A percentile compares a stretch with the other conserved stretches of the same genome.
Conservation (phyloP, 73 alveolate species). For the Paramecium biaurelia region DNA sequence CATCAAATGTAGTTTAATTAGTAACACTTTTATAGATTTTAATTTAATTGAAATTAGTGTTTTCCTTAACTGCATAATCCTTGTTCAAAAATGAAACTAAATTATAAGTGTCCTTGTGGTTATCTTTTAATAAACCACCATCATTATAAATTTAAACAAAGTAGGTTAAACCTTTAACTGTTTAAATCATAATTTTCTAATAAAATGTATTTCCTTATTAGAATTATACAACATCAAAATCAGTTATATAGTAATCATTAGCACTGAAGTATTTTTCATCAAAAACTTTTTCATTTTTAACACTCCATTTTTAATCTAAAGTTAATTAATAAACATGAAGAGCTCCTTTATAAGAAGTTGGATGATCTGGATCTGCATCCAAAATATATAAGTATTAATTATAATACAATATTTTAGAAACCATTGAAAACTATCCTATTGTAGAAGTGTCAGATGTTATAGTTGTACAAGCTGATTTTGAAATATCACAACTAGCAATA, state of each 20-base stretch:
- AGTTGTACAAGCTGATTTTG: neutral
- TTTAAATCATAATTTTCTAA: neutral
- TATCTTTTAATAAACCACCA: neutral
- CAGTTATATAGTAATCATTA: neutral
- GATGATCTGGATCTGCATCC: neutral
- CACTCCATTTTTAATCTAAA: neutral
- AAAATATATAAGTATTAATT: neutral
- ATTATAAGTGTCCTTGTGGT: neutral
- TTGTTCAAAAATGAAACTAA: neutral
- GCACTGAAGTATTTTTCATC: neutral
- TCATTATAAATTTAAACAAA: neutral
- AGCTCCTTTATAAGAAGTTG: neutral
- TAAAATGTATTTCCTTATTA: neutral
- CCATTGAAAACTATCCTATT: neutral
- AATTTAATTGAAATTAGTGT: neutral
- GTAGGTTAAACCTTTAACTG: neutral
- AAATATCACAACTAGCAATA: neutral
- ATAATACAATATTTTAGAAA: neutral
- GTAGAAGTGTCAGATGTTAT: neutral
- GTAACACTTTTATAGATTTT: neutral
- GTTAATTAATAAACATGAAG: neutral
- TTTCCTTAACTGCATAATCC: neutral
- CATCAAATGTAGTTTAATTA: neutral
- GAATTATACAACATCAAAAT: constrained; percentile 19
- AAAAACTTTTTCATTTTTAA: neutral